Conservation (phyloP, 768 basidiomycete genomes). For the Lentinula lateritia region DNA sequence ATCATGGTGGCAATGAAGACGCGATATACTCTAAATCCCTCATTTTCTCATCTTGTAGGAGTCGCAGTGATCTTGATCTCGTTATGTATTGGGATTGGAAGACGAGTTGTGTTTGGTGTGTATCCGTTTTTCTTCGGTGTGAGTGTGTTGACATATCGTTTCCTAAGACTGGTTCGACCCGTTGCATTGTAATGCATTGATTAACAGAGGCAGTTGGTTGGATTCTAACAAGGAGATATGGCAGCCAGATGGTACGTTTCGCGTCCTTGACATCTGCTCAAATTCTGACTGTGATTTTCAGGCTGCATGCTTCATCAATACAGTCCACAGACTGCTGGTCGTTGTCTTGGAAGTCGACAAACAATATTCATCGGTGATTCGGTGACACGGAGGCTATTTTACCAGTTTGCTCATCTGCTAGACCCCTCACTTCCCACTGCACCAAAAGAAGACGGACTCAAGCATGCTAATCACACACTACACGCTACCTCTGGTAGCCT, state of each 20-base stretch:
- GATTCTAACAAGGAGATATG: conserved; percentile 63
- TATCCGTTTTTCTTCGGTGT: conserved; percentile 1
- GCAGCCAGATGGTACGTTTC: conserved; percentile 78
- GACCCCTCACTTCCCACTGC: conserved; percentile 51
- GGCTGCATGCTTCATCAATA: conserved; percentile 80
- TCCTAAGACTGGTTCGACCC: conserved; percentile 65
- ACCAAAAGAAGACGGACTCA: conserved; percentile 51
- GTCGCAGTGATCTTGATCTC: conserved; percentile 32
- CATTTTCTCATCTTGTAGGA: conserved; percentile 48
- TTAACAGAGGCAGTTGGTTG: conserved; percentile 75
- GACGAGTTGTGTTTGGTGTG: conserved; percentile 41
- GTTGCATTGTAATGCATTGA: conserved; percentile 63
- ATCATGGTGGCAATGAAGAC: not conserved
- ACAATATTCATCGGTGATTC: conserved; percentile 85
- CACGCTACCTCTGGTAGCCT: conserved; percentile 38
- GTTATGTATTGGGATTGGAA: conserved; percentile 36
- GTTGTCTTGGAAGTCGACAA: conserved; percentile 53
- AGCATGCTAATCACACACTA: conserved; percentile 62
- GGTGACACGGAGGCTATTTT: conserved; percentile 74
- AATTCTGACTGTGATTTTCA: conserved; percentile 21
- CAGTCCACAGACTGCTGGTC: conserved; percentile 42
- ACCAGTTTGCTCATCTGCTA: conserved; percentile 57
- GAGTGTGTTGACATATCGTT: not conserved
- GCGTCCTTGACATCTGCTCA: conserved; percentile 6
- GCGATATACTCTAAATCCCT: conserved; percentile 30